Evolutionary conservation across 139 green algal genomes (phyloP), one percentile per base, ranked within the genome.

Genomic region (Tetradesmus lagerheimii): DNA sequence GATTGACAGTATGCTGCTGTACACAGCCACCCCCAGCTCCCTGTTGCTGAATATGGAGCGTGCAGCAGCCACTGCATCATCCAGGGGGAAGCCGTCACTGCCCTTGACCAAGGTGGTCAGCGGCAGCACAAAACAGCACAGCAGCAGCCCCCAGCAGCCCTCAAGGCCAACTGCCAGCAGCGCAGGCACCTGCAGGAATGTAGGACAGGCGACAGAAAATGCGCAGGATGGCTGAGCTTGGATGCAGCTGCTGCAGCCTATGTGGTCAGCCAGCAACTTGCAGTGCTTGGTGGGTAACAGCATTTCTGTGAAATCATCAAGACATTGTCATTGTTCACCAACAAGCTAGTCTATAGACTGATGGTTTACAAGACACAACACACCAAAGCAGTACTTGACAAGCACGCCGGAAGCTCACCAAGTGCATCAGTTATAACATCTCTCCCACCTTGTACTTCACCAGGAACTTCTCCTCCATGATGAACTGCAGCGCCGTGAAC

Each of bases 391-490:
- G n/a, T n/a, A n/a, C n/a, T n/a, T n/a, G n/a, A n/a, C n/a, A n/a
- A n/a, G n/a, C n/a, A n/a, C n/a, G n/a, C n/a, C n/a, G n/a, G n/a
- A n/a, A n/a, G n/a, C n/a, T n/a, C n/a, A n/a, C n/a, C n/a, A n/a
- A n/a, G n/a, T n/a, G n/a, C n/a, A n/a, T n/a, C n/a, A 53, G 35
- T 20, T 37, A 16, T 23, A 31, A 4, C n/a, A n/a, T n/a, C 74
- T 80, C 34, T 16, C 83, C 14, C 64, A 88, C 83, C 66, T 88
- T 86, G 92, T 95, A 96, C 77, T 92, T 81, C n/a, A 89, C 90
- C 89, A 99, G 86, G 85, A 96, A 97, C 92, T 96, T 97, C 90
- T 99, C 97, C 92, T 99, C 97, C 57, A 98, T 89, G 23, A 99
- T 97, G 92, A 98, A 98, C 87, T 98, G 95, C 27, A 96, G 90